Conservation (phyloP, 345 rosid species). For the Gossypium thurberi region DNA sequence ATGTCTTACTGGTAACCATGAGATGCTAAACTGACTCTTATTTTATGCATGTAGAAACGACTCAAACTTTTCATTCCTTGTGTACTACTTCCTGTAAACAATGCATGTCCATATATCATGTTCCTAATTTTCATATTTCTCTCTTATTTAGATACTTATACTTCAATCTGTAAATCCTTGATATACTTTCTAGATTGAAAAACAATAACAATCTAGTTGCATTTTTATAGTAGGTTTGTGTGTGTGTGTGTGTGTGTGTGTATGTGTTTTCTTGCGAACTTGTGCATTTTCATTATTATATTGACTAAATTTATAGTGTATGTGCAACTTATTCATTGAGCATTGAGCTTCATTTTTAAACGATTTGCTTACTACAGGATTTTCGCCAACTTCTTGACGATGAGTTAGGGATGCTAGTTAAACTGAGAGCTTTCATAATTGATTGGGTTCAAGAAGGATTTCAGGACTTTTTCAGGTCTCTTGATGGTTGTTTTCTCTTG, state of each 20-base stretch:
- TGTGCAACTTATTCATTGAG: slow-evolving; percentile 3
- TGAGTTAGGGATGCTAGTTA: slow-evolving; percentile 46
- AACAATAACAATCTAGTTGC: not conserved
- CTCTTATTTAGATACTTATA: slow-evolving; percentile 2
- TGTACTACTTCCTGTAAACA: not conserved
- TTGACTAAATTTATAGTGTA: not conserved
- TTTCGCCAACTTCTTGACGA: slow-evolving; percentile 80
- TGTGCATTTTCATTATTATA: not conserved
- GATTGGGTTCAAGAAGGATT: slow-evolving; percentile 94
- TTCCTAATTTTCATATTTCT: not conserved
- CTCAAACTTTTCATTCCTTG: not conserved
- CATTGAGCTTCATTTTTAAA: slow-evolving; percentile 14
- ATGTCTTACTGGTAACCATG: slow-evolving; percentile 60
- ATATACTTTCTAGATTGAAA: slow-evolving; percentile 4
- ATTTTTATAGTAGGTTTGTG: not conserved
- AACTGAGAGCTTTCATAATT: slow-evolving; percentile 53
- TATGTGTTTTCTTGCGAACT: not conserved
- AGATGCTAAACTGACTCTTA: not conserved
- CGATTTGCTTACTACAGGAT: slow-evolving; percentile 40
- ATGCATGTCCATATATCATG: not conserved
- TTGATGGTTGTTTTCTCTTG: slow-evolving; percentile 51
- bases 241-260: no score
- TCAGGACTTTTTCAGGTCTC: slow-evolving; percentile 73
- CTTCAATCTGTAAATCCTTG: not conserved
- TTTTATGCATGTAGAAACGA: slow-evolving; percentile 8